These are phyloP conservation scores for Calonectria hongkongensis DNA, from an alignment of 2,329 filamentous ascomycete genomes.

Conservation along the genomic window DNA sequence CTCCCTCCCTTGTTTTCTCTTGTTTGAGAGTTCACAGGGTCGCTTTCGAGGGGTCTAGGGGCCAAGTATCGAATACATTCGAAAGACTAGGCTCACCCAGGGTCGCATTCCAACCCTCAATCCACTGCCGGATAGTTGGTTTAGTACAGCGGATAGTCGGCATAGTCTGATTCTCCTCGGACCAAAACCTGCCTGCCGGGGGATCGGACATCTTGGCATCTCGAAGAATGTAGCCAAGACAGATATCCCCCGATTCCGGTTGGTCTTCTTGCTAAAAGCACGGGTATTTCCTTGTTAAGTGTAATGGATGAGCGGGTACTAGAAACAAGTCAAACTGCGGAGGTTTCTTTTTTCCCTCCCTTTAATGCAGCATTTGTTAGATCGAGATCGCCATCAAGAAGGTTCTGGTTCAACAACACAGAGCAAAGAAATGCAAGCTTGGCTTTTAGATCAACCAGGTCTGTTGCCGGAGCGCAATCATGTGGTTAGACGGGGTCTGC, in stretches of 20 bases:
- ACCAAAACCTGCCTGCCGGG: background rate
- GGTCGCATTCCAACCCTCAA: background rate
- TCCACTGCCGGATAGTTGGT: background rate
- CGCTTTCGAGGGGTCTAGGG: background rate
- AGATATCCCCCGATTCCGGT: background rate
- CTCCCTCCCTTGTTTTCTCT: background rate
- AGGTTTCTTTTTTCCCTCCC: no score
- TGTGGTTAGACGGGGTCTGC: no score
- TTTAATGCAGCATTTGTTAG: no score
- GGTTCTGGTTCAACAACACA: no score
- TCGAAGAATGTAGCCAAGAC: background rate
- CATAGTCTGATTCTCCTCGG: background rate
- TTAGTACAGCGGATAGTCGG: background rate
- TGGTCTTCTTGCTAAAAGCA: background rate
- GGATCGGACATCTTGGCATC: background rate
- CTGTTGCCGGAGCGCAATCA: no score
- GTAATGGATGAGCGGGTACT: background rate
- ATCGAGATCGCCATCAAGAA: background rate
- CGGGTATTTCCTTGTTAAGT: background rate
- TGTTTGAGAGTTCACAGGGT: background rate
- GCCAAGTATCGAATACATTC: background rate
- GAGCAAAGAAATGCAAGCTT: no score
- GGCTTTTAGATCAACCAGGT: no score
- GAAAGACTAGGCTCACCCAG: background rate
- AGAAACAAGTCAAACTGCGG: background rate